Percentiles rank a stretch among this genome's conserved stretches.
Evolutionary conservation across 1,139 yeast genomes (phyloP).

Genomic region (Chernovozyma sophiae-reginae): DNA sequence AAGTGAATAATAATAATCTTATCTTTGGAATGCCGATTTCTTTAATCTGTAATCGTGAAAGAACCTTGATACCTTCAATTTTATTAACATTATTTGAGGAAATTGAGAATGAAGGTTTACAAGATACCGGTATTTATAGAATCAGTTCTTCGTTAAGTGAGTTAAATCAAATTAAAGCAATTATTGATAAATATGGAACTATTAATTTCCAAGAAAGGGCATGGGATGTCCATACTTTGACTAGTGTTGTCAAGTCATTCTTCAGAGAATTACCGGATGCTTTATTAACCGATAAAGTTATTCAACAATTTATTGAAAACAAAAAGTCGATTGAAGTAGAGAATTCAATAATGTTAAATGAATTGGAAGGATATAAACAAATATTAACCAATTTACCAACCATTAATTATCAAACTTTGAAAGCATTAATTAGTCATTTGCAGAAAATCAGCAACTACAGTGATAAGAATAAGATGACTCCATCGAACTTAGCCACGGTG

Average conservation of each 20-base stretch:
- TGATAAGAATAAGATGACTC: slow-evolving; percentile 70
- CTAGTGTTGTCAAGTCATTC: slow-evolving; percentile 84
- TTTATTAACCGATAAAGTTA: slow-evolving; percentile 53
- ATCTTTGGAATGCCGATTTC: slow-evolving; percentile 90
- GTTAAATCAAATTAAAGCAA: slow-evolving; percentile 61
- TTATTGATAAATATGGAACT: slow-evolving; percentile 70
- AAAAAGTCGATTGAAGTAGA: slow-evolving; percentile 25
- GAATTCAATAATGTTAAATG: slow-evolving; percentile 6
- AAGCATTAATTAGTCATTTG: slow-evolving; percentile 66
- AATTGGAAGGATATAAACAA: slow-evolving; percentile 35
- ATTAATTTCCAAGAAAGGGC: slow-evolving; percentile 58
- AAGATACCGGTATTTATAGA: slow-evolving; percentile 89
- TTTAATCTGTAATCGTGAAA: slow-evolving; percentile 71
- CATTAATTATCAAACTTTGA: slow-evolving; percentile 64
- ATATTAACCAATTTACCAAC: slow-evolving; percentile 54
- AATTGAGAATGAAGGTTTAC: slow-evolving; percentile 78
- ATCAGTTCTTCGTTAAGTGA: slow-evolving; percentile 87
- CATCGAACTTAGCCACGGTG: slow-evolving; percentile 78
- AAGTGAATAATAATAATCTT: slow-evolving; percentile 24
- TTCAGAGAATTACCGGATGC: slow-evolving; percentile 90
- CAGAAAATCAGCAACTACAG: slow-evolving; percentile 55
- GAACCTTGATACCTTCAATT: slow-evolving; percentile 57
- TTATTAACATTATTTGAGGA: slow-evolving; percentile 63
- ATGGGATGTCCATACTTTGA: slow-evolving; percentile 82
- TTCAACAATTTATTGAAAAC: slow-evolving; percentile 45